A percentile compares a stretch with the other conserved stretches of the same genome.
Conservation (phyloP, 2,329 filamentous ascomycete genomes). For the Diaporthe helianthi region DNA sequence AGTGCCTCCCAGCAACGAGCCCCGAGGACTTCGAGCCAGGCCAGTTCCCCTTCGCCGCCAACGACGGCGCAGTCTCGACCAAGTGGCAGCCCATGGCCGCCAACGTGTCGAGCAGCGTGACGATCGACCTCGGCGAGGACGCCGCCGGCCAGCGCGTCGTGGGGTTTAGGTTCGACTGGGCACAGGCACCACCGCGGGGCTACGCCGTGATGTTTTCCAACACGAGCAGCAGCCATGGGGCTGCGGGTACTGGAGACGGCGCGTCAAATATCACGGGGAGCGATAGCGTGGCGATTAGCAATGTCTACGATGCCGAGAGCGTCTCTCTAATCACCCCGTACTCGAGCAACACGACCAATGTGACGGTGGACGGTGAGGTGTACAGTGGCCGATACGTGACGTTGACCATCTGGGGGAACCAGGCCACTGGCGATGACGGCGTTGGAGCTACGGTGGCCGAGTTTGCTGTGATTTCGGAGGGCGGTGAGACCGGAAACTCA, state of each 20-base stretch:
- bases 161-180: constrained; percentile 33
- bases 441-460: constrained; percentile 30
- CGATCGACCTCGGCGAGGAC: constrained; percentile 27
- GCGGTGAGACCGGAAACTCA: background rate
- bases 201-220: constrained; percentile 33
- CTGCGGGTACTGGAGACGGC: background rate
- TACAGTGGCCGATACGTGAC: constrained; percentile 31
- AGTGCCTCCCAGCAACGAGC: constrained; percentile 65
- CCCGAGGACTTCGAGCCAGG: constrained; percentile 60
- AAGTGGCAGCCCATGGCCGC: constrained; percentile 33
- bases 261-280: constrained; percentile 9
- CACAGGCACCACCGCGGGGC: constrained; percentile 27
- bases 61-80: constrained; percentile 33
- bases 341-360: constrained; percentile 33
- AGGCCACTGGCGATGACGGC: constrained; percentile 26
- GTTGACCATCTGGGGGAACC: constrained; percentile 32
- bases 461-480: constrained; percentile 28
- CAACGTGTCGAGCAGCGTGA: constrained; percentile 29
- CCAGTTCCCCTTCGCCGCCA: constrained; percentile 67
- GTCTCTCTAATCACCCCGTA: constrained; percentile 17
- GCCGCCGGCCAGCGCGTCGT: constrained; percentile 17
- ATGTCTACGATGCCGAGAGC: constrained; percentile 6
- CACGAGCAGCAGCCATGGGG: background rate
- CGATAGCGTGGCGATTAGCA: constrained; percentile 27
- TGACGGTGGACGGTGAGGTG: constrained; percentile 22